Evolutionary conservation across 306 rosid genomes (phyloP).

Genomic region (Herpetospermum pedunculosum): DNA sequence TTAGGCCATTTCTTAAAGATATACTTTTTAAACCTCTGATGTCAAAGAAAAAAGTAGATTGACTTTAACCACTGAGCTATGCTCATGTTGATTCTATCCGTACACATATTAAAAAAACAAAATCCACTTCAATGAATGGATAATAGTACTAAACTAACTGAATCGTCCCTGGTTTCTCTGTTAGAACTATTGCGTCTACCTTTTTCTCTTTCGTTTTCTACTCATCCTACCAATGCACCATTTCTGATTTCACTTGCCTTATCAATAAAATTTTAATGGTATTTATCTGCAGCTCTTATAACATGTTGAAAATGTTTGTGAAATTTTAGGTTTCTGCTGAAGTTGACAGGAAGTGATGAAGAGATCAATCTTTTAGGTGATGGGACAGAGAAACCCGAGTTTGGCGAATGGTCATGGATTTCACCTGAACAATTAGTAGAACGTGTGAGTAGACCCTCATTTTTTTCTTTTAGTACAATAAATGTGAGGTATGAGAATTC

Average conservation of each 20-base stretch:
- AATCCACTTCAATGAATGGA: neutral
- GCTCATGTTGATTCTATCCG: too few species aligned
- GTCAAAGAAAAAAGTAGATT: neutral
- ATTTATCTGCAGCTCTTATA: neutral
- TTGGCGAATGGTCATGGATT: constrained; percentile 90
- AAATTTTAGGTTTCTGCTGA: constrained; percentile 59
- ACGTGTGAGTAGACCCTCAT: constrained; percentile 34
- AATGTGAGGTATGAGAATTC: too few species aligned
- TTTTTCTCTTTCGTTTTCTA: neutral
- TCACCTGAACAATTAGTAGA: constrained; percentile 48
- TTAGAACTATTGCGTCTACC: neutral
- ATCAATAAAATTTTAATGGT: neutral
- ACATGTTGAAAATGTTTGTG: neutral
- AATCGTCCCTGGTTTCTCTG: neutral
- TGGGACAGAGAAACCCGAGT: constrained; percentile 87
- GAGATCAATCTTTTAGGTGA: constrained; percentile 90
- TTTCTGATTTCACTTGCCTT: neutral
- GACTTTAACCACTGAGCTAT: neutral
- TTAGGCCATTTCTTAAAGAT: neutral
- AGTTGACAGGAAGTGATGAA: constrained; percentile 62
- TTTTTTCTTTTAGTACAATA: neutral
- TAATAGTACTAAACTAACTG: neutral
- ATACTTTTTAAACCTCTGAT: too few species aligned
- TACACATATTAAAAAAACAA: neutral
- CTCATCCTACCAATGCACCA: neutral